Evolutionary conservation across 495 filamentous ascomycete species (phyloP).

Genomic region (Haplographium delicatum): DNA sequence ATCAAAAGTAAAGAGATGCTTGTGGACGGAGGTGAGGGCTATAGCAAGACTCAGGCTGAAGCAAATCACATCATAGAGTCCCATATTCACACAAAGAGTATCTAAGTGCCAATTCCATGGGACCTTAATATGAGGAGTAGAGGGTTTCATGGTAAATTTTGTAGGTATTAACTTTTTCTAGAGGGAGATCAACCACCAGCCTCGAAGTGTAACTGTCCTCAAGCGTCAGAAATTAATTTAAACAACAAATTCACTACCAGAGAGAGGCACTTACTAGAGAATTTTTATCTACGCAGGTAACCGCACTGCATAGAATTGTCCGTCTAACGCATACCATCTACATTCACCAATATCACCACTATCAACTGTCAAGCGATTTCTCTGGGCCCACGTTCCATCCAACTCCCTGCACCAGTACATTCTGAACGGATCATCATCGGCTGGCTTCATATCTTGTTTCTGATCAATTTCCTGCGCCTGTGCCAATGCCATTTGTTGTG

Average conservation of each 20-base stretch:
- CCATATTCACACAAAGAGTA: too few species aligned
- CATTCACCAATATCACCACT: slow-evolving; percentile 35
- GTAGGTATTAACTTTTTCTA: too few species aligned
- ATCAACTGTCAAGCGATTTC: slow-evolving; percentile 45
- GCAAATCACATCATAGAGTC: too few species aligned
- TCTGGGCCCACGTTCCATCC: slow-evolving; percentile 40
- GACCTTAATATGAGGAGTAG: too few species aligned
- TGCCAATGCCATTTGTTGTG: slow-evolving; percentile 25
- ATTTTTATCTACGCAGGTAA: slow-evolving; percentile 9
- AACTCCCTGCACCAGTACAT: slow-evolving; percentile 46
- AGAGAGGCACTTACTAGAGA: background rate
- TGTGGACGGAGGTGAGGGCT: too few species aligned
- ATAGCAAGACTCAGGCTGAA: too few species aligned
- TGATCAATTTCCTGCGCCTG: slow-evolving; percentile 34
- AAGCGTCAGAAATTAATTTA: background rate
- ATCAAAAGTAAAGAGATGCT: too few species aligned
- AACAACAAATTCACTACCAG: background rate
- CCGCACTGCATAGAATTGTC: slow-evolving; percentile 45
- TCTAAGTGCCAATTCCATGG: too few species aligned
- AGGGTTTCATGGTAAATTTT: too few species aligned
- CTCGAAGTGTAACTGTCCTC: too few species aligned
- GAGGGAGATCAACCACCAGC: too few species aligned
- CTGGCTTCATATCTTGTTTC: slow-evolving; percentile 46
- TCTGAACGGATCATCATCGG: slow-evolving; percentile 44
- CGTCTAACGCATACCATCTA: slow-evolving; percentile 43